A percentile compares a stretch with the other conserved stretches of the same genome.
Conservation (phyloP, 164 flowering plant species). For the Liriodendron chinense region DNA sequence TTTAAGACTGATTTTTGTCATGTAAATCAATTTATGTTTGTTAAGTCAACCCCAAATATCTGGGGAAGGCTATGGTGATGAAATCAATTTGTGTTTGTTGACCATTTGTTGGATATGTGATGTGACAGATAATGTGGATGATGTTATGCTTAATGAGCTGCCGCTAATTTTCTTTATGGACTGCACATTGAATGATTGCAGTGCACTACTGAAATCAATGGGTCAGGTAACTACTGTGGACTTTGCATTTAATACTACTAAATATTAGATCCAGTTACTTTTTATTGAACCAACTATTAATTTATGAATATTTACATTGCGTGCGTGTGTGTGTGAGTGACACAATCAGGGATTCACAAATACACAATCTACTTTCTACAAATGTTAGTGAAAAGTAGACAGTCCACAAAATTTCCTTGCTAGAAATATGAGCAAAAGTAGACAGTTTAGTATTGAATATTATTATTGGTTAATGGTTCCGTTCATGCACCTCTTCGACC, state of each 20-base stretch:
- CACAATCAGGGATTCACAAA: no score
- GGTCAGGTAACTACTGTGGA: slow-evolving; percentile 46
- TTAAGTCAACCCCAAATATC: no score
- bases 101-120: slow-evolving; percentile 21
- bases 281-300: no score
- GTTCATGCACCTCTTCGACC: no score
- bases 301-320: no score
- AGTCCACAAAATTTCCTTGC: no score
- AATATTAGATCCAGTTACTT: not conserved
- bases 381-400: no score
- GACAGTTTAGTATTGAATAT: no score
- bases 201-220: slow-evolving; percentile 47
- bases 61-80: not conserved
- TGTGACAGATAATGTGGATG: slow-evolving; percentile 47
- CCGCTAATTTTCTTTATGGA: slow-evolving; percentile 79
- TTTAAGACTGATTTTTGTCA: not conserved
- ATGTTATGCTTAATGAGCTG: slow-evolving; percentile 31
- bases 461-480: no score
- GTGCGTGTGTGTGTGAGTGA: no score
- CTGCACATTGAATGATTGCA: slow-evolving; percentile 87
- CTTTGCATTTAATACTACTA: not conserved
- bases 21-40: slow-evolving; percentile 1
- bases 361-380: no score
- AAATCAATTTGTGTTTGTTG: not conserved
- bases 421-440: no score